A percentile compares a stretch with the other conserved stretches of the same genome.
These are phyloP conservation scores for Cryptococcus amylolentus DNA, from an alignment of 1,284 basidiomycete species.

Conservation along the genomic window DNA sequence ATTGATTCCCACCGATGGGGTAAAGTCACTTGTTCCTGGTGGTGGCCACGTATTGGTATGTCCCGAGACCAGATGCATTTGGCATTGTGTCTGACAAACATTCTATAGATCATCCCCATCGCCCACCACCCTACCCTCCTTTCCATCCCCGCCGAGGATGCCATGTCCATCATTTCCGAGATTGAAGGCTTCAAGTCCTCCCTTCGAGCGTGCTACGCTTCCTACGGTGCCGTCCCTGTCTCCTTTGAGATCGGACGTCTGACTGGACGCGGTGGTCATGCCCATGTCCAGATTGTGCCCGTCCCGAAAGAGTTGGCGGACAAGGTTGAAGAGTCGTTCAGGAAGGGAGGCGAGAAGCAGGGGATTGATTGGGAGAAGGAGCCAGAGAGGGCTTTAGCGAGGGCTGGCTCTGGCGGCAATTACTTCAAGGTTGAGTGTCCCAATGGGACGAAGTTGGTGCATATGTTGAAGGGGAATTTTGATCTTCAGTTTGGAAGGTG, in stretches of 20 bases:
- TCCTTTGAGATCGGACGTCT: conserved; percentile 84
- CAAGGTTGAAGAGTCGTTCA: conserved; percentile 67
- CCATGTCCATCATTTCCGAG: conserved; percentile 71
- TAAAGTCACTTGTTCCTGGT: conserved; percentile 66
- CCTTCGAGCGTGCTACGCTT: conserved; percentile 66
- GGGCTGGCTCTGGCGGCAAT: conserved; percentile 55
- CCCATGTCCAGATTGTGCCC: conserved; percentile 83
- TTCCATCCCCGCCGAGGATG: conserved; percentile 70
- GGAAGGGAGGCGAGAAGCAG: conserved; percentile 60
- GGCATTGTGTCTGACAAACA: neutral
- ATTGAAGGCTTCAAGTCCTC: conserved; percentile 77
- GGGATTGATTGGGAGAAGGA: conserved; percentile 66
- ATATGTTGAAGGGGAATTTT: conserved; percentile 77
- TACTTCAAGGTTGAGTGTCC: conserved; percentile 90
- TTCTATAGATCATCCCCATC: conserved; percentile 67
- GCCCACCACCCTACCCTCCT: conserved; percentile 62
- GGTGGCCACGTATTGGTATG: conserved; percentile 79
- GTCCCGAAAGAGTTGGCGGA: conserved; percentile 63
- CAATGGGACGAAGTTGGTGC: conserved; percentile 76
- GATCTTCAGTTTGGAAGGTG: conserved; percentile 89
- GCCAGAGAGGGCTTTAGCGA: conserved; percentile 60
- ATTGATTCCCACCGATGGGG: conserved; percentile 65
- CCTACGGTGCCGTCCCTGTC: conserved; percentile 65
- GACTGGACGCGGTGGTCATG: conserved; percentile 82
- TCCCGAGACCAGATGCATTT: neutral